phyloP scores from a whole-genome alignment of 257 asterid species.

The Nicotiana tomentosiformis region DNA sequence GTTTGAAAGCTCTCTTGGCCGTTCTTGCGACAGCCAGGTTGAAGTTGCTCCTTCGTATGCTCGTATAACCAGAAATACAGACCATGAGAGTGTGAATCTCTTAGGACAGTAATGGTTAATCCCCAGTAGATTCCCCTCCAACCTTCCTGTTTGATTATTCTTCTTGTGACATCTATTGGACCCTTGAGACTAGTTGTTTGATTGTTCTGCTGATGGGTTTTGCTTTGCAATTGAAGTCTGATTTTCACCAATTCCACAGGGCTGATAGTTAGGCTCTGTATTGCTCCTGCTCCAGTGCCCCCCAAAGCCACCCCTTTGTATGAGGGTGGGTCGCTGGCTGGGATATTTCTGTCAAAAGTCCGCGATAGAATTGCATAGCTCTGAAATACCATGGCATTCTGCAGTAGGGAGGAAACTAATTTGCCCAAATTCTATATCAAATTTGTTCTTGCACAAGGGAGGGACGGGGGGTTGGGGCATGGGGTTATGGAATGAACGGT shows the following conservation, averaged over 20 bases:
- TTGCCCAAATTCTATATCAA: background rate
- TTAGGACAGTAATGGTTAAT: conserved; percentile 46
- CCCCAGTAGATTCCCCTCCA: conserved; percentile 62
- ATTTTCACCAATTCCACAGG: conserved; percentile 80
- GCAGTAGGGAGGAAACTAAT: conserved; percentile 16
- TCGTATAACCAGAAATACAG: conserved; percentile 71
- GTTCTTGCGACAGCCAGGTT: conserved; percentile 56
- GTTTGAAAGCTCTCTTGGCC: conserved; percentile 48
- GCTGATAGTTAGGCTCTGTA: conserved; percentile 61
- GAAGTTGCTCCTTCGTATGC: conserved; percentile 49
- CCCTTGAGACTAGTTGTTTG: conserved; percentile 31
- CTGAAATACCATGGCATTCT: conserved; percentile 83
- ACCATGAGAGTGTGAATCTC: conserved; percentile 77
- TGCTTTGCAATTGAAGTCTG: conserved; percentile 54
- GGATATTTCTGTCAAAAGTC: conserved; percentile 26
- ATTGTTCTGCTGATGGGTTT: background rate
- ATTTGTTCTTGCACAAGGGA: background rate
- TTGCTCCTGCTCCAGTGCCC: conserved; percentile 61
- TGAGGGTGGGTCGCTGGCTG: conserved; percentile 46
- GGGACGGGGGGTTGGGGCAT: too few relatives aligned
- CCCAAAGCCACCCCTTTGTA: conserved; percentile 52
- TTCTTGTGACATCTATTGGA: conserved; percentile 39
- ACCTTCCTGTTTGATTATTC: conserved; percentile 43
- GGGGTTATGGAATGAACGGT: too few relatives aligned
- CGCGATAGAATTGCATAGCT: conserved; percentile 52